These are phyloP conservation scores for Neurospora sp. DNA, from an alignment of 495 filamentous ascomycete genomes.

Conservation along the genomic window DNA sequence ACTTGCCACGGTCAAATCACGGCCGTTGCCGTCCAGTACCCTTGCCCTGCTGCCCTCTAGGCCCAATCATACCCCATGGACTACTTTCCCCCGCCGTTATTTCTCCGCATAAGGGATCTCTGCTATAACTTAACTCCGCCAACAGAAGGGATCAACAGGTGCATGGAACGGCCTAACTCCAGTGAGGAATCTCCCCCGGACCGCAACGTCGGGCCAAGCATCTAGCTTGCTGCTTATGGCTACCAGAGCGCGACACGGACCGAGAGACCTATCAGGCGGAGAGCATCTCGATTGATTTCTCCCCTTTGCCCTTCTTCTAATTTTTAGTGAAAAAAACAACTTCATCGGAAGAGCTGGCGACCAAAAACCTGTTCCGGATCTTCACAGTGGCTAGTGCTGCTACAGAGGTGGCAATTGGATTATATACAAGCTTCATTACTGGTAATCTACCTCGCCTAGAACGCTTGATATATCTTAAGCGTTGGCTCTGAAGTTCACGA, in stretches of 20 bases:
- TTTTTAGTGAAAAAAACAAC: not conserved
- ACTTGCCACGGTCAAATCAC: not conserved
- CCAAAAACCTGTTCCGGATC: not conserved
- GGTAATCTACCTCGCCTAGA: no score
- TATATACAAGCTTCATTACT: not conserved
- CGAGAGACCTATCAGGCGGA: not conserved
- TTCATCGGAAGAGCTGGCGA: not conserved
- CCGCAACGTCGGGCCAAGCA: not conserved
- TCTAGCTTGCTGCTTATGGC: not conserved
- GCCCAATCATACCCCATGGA: not conserved
- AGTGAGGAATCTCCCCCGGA: not conserved
- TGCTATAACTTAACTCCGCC: not conserved
- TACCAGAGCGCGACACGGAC: not conserved
- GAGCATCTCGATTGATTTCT: not conserved
- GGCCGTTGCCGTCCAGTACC: not conserved
- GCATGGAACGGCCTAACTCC: not conserved
- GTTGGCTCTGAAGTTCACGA: no score
- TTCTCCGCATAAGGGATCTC: not conserved
- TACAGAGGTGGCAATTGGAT: not conserved
- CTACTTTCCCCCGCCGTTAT: not conserved
- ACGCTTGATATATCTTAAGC: no score
- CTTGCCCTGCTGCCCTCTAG: not conserved
- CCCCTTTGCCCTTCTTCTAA: not conserved
- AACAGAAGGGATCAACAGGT: not conserved
- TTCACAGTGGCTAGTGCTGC: not conserved